Base-by-base conservation (phyloP, 2,329 filamentous ascomycete genomes). In the Aspergillus pseudoglaucus region DNA sequence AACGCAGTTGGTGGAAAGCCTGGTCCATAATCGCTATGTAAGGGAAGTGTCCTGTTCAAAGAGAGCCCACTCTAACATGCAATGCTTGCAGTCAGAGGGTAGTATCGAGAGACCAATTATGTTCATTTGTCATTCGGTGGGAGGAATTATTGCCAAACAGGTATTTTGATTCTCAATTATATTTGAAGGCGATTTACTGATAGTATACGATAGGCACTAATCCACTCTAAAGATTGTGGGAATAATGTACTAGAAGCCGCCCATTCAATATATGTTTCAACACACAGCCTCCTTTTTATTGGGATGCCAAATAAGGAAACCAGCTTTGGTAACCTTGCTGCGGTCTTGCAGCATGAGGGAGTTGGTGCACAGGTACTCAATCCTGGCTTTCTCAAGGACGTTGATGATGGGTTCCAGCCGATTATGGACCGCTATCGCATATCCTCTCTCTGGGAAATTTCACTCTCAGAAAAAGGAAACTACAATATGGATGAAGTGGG, bases 311-410 rank as follows among this genome's bases (percentile, higher is more conserved):
- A 70, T 44, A 52, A 62, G 41, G 65, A 66, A n/a, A 60, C 64
- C n/a, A 57, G 50, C 32, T 68, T 67, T 59, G 62, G 67, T 30
- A 52, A 51, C 18, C 50, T 67, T 18, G 20, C 47, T 25, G 38
- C 42, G 25, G 49, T 35, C n/a, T 32, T 53, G 4, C 58, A 60
- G 44, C 66, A 64, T 45, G 48, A 67, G 3, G 59, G 57, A 66
- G 32, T 53, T 78, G 8, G 76, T 77, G 0, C 64, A 84, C 32
- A 69, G 81, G 6, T 74, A 71, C 57, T 79, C 76, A 1, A 64
- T 83, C 71, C 68, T 6, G 66, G 71, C 44, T 61, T 60, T 18
- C 53, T 72, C 12, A 64, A 69, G 53, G 64, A 68, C 42, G 66
- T 71, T 51, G 68, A 61, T 3, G 65, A 67, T 48, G 54, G 66